Evolutionary conservation across 2,329 filamentous ascomycete species (phyloP).

Genomic region (Immersiporthe knoxdaviesiana): DNA sequence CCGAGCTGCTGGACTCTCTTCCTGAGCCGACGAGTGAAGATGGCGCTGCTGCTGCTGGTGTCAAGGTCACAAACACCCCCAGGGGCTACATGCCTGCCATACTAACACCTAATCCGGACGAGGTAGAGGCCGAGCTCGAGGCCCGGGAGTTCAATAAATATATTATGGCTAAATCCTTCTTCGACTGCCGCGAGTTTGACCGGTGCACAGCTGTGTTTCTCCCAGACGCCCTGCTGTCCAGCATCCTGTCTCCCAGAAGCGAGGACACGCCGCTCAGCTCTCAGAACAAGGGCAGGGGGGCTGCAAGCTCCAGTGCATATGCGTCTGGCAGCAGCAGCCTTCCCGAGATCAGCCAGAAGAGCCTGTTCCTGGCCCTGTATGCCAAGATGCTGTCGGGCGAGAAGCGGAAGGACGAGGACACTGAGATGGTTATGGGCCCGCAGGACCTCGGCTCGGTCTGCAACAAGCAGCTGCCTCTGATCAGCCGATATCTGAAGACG

Average conservation of each 20-base stretch:
- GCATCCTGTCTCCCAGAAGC: slow-evolving; percentile 58
- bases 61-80: slow-evolving; percentile 53
- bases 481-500: slow-evolving; percentile 75
- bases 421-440: slow-evolving; percentile 95
- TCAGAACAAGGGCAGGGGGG: slow-evolving; percentile 67
- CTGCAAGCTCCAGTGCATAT: slow-evolving; percentile 29
- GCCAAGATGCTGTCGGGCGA: slow-evolving; percentile 92
- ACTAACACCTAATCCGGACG: slow-evolving; percentile 64
- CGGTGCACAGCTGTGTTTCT: slow-evolving; percentile 89
- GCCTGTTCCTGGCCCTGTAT: slow-evolving; percentile 88
- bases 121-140: slow-evolving; percentile 75
- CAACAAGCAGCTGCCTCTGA: slow-evolving; percentile 81
- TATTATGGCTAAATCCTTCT: slow-evolving; percentile 88
- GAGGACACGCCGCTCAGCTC: slow-evolving; percentile 44
- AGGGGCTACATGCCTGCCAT: slow-evolving; percentile 48
- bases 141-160: slow-evolving; percentile 80
- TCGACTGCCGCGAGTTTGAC: slow-evolving; percentile 94
- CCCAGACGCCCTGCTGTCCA: slow-evolving; percentile 75
- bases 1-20: slow-evolving; percentile 88
- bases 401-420: slow-evolving; percentile 94
- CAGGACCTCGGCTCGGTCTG: slow-evolving; percentile 81
- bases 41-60: slow-evolving; percentile 44
- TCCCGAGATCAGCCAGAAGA: slow-evolving; percentile 79
- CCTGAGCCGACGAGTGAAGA: slow-evolving; percentile 59
- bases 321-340: slow-evolving; percentile 37